Evolutionary conservation across 2,329 filamentous ascomycete species (phyloP).

Genomic region (Apiospora rasikravindrae): DNA sequence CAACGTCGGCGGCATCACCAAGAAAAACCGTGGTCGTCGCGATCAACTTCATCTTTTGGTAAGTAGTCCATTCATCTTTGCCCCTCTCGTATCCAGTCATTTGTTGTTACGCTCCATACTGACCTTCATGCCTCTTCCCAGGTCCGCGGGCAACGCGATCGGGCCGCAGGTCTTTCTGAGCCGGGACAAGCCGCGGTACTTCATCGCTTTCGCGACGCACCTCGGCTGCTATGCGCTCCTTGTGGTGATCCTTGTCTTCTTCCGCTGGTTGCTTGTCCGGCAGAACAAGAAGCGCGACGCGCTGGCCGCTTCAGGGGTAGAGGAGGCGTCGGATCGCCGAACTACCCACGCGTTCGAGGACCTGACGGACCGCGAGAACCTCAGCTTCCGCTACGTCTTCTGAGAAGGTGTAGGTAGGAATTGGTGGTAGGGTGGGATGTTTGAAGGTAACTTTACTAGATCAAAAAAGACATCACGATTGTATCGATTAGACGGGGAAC

Average conservation of each 20-base stretch:
- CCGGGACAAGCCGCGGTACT: conserved; percentile 67
- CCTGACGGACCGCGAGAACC: conserved; percentile 42
- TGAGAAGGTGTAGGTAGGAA: conserved; percentile 19
- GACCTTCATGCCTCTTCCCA: background rate
- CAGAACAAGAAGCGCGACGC: conserved; percentile 55
- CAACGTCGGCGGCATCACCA: conserved; percentile 76
- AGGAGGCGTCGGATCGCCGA: conserved; percentile 34
- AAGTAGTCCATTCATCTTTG: conserved; percentile 35
- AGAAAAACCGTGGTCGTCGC: conserved; percentile 74
- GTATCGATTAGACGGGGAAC: background rate
- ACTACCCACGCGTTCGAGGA: conserved; percentile 41
- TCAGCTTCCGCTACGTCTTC: conserved; percentile 42
- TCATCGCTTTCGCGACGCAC: conserved; percentile 72
- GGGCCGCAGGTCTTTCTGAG: conserved; percentile 69
- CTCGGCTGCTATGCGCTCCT: conserved; percentile 70
- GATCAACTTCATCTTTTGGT: conserved; percentile 73
- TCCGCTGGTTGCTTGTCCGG: conserved; percentile 61
- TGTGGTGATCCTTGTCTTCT: conserved; percentile 59
- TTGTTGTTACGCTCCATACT: background rate
- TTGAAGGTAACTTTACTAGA: background rate
- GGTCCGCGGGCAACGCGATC: conserved; percentile 29
- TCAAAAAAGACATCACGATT: background rate
- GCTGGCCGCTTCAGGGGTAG: conserved; percentile 35
- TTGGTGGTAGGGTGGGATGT: background rate
- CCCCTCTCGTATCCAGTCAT: conserved; percentile 21